Evolutionary conservation across 345 rosid species (phyloP), one percentile per base, ranked within the genome.

Genomic region (Clarkia xantiana): DNA sequence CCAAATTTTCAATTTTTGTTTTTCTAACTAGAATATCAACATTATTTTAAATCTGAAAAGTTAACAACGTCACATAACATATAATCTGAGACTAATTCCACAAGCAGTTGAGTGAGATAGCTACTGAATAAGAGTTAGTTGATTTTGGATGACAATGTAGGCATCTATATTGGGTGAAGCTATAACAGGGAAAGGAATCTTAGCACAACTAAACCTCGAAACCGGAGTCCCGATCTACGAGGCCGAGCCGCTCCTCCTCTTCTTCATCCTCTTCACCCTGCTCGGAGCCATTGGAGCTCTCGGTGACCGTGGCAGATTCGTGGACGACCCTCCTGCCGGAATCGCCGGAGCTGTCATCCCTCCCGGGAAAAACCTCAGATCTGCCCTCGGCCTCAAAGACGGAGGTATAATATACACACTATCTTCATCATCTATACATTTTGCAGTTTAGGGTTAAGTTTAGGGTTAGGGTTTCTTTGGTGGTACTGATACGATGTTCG

Each of bases 271-370:
- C 25, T 86, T 90, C 72, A 90, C 97, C 25, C 52, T 90, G 49
- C 82, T 90, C 11, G 97, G 97, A 56, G 95, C 97, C 62, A 90
- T 90, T 38, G 97, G 97, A 60, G 97, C 91, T 44, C 65, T 86
- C 11, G 97, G 95, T 18, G 97, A 90, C 75, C 76, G 95, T 44
- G 97, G 97, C 9, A 40, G 62, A 48, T 90, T 90, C 49, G 88
- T 90, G 9, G 97, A 90, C 42, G 95, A 90, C 39, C 69, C 80
- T 6, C 58, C 87, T 1, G 54, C 94, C 1, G 97, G 97, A 17
- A 40, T 90, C 1, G 88, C 70, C 40, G 65, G 71, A 38, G 97
- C 97, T 9, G 95, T 86, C 25, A 71, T 90, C 56, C 82, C 91
- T 58, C 91, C 95, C 0, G 97, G 97, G 13, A 90, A 81, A 66